Evolutionary conservation across 2,329 filamentous ascomycete species (phyloP).

Genomic region (Talaromyces sp.): DNA sequence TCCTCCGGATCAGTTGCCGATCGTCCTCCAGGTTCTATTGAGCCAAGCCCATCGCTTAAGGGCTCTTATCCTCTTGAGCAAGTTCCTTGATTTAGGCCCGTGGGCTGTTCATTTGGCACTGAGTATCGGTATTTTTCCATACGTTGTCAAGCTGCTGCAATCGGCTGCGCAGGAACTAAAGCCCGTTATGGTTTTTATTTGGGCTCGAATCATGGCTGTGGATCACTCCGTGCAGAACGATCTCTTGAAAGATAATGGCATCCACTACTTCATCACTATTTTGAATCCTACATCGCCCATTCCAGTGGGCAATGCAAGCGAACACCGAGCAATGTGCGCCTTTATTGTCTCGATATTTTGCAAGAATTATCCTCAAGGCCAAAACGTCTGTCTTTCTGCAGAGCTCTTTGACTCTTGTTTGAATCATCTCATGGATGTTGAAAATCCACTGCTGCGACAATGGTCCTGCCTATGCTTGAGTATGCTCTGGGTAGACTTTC

Average conservation of each 20-base stretch:
- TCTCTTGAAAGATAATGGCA: slow-evolving; percentile 92
- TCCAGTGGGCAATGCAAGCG: slow-evolving; percentile 80
- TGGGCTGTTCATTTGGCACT: slow-evolving; percentile 98
- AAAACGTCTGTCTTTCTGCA: slow-evolving; percentile 83
- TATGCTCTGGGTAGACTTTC: slow-evolving; percentile 86
- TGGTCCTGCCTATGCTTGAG: slow-evolving; percentile 96
- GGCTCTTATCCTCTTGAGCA: slow-evolving; percentile 84
- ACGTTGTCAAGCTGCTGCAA: slow-evolving; percentile 94
- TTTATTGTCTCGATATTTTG: slow-evolving; percentile 98
- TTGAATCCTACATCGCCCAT: slow-evolving; percentile 79
- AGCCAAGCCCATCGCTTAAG: slow-evolving; percentile 92
- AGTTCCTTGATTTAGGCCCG: slow-evolving; percentile 90
- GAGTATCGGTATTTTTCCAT: slow-evolving; percentile 97
- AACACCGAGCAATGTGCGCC: slow-evolving; percentile 98
- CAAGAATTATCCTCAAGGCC: slow-evolving; percentile 87
- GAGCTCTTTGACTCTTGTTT: slow-evolving; percentile 89
- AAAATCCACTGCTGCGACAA: slow-evolving; percentile 84
- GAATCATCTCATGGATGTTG: slow-evolving; percentile 74
- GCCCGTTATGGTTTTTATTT: slow-evolving; percentile 99
- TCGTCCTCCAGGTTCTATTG: slow-evolving; percentile 90
- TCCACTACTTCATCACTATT: slow-evolving; percentile 93
- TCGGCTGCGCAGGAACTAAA: slow-evolving; percentile 93
- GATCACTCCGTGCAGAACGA: slow-evolving; percentile 92
- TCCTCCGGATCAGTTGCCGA: slow-evolving; percentile 89
- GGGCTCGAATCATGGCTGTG: slow-evolving; percentile 91